Conservation (phyloP, 2,329 filamentous ascomycete genomes). For the Drechslerella coelobrocha region DNA sequence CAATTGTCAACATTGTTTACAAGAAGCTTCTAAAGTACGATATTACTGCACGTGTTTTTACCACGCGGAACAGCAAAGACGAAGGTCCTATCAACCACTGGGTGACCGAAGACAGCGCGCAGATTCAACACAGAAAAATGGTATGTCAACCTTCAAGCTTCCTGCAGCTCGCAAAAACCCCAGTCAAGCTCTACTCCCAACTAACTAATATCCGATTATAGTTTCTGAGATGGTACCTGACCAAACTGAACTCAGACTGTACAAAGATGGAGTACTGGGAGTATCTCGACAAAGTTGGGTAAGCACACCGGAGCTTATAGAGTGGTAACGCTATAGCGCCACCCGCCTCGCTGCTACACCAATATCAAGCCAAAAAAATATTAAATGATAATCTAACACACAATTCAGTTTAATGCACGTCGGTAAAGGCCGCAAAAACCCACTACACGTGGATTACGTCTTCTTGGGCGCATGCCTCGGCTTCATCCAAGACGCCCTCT, state of each 20-base stretch:
- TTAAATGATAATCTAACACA: slow-evolving; percentile 71
- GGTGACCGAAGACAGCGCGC: slow-evolving; percentile 43
- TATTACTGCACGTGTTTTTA: slow-evolving; percentile 79
- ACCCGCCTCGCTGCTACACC: no score
- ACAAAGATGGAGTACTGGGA: slow-evolving; percentile 80
- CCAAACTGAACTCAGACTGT: slow-evolving; percentile 76
- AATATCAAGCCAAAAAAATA: no score
- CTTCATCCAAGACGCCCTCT: slow-evolving; percentile 79
- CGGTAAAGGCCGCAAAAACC: slow-evolving; percentile 72
- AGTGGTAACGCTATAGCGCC: background rate
- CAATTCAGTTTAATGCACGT: slow-evolving; percentile 44
- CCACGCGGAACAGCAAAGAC: slow-evolving; percentile 67
- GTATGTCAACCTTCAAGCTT: slow-evolving; percentile 6
- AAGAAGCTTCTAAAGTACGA: slow-evolving; percentile 80
- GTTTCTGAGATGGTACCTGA: slow-evolving; percentile 71
- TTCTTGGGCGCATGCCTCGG: slow-evolving; percentile 76
- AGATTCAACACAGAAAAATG: slow-evolving; percentile 49
- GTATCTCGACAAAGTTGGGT: slow-evolving; percentile 81
- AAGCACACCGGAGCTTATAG: slow-evolving; percentile 20
- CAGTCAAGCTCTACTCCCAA: slow-evolving; percentile 54
- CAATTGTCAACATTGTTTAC: slow-evolving; percentile 84
- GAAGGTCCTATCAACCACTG: slow-evolving; percentile 66
- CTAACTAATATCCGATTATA: slow-evolving; percentile 16
- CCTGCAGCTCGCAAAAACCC: background rate
- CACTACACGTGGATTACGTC: slow-evolving; percentile 79